Base-by-base conservation (phyloP, 345 rosid species). In the Populus euphratica region DNA sequence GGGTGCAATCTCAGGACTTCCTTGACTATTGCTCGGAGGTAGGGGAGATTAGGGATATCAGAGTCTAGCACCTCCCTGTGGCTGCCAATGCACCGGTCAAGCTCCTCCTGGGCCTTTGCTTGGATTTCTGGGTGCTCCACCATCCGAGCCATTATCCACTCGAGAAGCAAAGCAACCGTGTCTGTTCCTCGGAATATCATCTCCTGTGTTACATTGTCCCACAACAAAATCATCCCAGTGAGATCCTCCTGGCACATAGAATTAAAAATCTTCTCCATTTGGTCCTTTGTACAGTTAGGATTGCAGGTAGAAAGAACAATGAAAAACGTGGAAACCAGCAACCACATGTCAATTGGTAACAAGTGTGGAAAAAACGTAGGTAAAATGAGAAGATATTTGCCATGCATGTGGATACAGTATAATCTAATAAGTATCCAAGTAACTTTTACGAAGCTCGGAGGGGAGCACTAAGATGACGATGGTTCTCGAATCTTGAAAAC, bases 151-250 rank as follows among this genome's bases (percentile, higher is more conserved):
- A 91, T 86, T 36, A 73, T 85, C 96, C 93, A 91, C 73, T 90
- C 96, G 8, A 91, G 82, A n/a, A 91, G 90, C 70, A 89, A 81
- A 2, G 92, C 90, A 2, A 91, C 87, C 0, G 96, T 87, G 80
- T 91, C 96, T 2, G 89, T 86, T 66, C 92, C 92, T 17, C 93
- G 86, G 73, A 91, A 90, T 69, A 88, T 77, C 96, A 90, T 90
- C 77, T 91, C 96, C 93, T 89, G 66, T 2, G 31, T 41, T 12
- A 17, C 31, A 5, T 29, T 16, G 41, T 17, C 69, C 20, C 39
- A 47, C 17, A 16, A 59, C 64, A 59, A 23, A n/a, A 23, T n/a
- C 25, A 23, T 52, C 21, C n/a, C 2, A 0, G 64, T 23, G 64
- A 59, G 16, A 21, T 56, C 23, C 63, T 56, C 8, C 9, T 9